A percentile compares a stretch with the other conserved stretches of the same genome.
Evolutionary conservation across 2,329 filamentous ascomycete species (phyloP).

Genomic region (Capronia americana): DNA sequence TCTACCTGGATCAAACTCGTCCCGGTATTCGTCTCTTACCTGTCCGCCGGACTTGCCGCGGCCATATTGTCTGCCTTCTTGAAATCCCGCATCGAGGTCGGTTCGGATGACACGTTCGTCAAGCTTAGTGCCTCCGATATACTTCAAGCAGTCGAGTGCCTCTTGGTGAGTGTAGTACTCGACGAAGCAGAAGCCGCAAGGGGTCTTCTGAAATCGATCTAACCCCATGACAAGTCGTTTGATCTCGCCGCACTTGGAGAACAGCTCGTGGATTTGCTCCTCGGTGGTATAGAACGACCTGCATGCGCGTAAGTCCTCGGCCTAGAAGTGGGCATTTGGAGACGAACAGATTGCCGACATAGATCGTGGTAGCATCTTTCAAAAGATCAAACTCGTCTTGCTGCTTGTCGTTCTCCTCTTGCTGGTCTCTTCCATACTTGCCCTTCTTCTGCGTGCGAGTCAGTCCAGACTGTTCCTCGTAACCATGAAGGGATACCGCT

Average conservation of each 20-base stretch:
- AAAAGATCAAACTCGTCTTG: slow-evolving; percentile 76
- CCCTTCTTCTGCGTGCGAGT: slow-evolving; percentile 68
- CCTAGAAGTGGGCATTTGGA: slow-evolving; percentile 9
- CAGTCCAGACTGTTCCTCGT: slow-evolving; percentile 8
- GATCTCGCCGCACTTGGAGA: slow-evolving; percentile 92
- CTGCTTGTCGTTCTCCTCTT: slow-evolving; percentile 59
- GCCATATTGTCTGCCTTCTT: slow-evolving; percentile 94
- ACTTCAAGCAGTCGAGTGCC: slow-evolving; percentile 97
- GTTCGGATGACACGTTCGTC: slow-evolving; percentile 96
- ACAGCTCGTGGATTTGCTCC: slow-evolving; percentile 97
- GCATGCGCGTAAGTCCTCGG: slow-evolving; percentile 30
- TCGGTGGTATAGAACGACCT: slow-evolving; percentile 98
- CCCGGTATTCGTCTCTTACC: slow-evolving; percentile 95
- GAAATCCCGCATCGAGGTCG: slow-evolving; percentile 93
- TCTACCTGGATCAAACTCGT: slow-evolving; percentile 94
- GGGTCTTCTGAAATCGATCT: slow-evolving; percentile 95
- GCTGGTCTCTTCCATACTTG: slow-evolving; percentile 66
- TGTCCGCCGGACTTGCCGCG: slow-evolving; percentile 95
- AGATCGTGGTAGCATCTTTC: slow-evolving; percentile 88
- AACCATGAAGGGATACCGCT: slow-evolving; percentile 39
- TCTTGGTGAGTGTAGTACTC: slow-evolving; percentile 99
- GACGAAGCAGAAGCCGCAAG: slow-evolving; percentile 98
- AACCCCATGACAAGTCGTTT: slow-evolving; percentile 98
- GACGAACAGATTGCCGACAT: slow-evolving; percentile 90
- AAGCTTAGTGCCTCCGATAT: slow-evolving; percentile 95